Base-by-base conservation (phyloP, 495 filamentous ascomycete genomes). In the Penicillium samsonianum region DNA sequence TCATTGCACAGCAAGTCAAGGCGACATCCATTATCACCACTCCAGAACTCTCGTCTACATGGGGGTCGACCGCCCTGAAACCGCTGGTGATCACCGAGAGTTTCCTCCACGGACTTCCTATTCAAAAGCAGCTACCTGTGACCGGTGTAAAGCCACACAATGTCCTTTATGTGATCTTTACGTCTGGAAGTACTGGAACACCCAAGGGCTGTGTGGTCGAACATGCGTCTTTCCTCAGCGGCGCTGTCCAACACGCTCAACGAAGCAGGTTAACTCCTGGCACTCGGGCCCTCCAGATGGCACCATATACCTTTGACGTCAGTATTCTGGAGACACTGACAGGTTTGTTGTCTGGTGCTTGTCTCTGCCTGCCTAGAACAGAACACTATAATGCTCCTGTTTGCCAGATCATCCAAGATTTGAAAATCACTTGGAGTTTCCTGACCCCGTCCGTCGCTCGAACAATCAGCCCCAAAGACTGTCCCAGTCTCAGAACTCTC, bases 181-280 rank as follows among this genome's bases (percentile, higher is more conserved):
- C 72, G 1, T 73, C 70, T 10, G 74, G 73, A 0, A 64, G 58
- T 22, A 75, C 70, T 6, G 73, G 72, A 5, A 58, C 55, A 38
- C 75, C 75, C 20, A 78, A 78, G 50, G 79, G 74, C 3, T 69
- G 76, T 20, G 63, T 79, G 0, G 59, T 79, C 31, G 31, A 33
- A 12, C 31, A 33, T 4, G 31, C 4, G 11, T 67, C 69, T 10
- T 63, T 77, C 2, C 61, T 60, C 17, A 74, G 57, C 2, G 49
- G 50, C 16, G 35, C 37, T 10, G 22, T 30, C 12, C 25, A 53
- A 3, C 62, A 60, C 22, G 35, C 28, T 3, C 10, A 14, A n/a
- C 52, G 41, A 4, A 33, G 62, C 7, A 42, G 49, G n/a, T 42
- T 68, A 12, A 23, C 19, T 38, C 23, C 49, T 4, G 19, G 26